phyloP scores from a whole-genome alignment of 2,329 filamentous ascomycete species.

The Elsinoe batatas region DNA sequence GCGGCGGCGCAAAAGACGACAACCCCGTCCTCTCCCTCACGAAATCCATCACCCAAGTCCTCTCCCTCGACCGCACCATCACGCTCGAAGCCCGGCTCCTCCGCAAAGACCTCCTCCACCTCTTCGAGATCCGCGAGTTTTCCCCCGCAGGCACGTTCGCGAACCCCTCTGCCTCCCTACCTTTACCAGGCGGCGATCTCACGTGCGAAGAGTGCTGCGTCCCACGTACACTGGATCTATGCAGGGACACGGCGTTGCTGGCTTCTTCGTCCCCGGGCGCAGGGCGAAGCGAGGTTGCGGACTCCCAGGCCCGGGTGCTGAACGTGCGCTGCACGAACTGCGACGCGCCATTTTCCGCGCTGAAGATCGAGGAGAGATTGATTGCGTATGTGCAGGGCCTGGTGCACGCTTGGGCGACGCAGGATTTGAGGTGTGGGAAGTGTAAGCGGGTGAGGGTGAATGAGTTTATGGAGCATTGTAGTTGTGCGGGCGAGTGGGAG shows the following conservation, averaged over 20 bases:
- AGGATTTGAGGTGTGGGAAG: conserved; percentile 81
- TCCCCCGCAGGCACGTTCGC: conserved; percentile 75
- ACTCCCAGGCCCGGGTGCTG: conserved; percentile 13
- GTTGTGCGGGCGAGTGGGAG: conserved; percentile 79
- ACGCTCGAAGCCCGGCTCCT: conserved; percentile 78
- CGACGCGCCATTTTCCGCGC: conserved; percentile 61
- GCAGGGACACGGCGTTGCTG: conserved; percentile 74
- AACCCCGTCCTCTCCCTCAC: conserved; percentile 85
- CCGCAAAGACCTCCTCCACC: conserved; percentile 74
- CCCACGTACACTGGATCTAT: conserved; percentile 80
- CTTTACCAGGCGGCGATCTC: conserved; percentile 52
- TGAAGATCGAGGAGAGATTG: conserved; percentile 74
- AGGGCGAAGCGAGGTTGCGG: conserved; percentile 16
- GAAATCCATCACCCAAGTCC: conserved; percentile 84
- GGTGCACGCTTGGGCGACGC: conserved; percentile 71
- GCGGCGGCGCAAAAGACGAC: conserved; percentile 27
- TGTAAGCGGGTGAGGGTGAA: conserved; percentile 60
- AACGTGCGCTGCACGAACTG: conserved; percentile 58
- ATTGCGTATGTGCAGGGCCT: conserved; percentile 65
- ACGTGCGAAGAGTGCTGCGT: conserved; percentile 88
- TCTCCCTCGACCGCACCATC: conserved; percentile 84
- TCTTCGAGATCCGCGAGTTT: conserved; percentile 95
- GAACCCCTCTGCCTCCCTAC: conserved; percentile 71
- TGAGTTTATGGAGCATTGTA: conserved; percentile 95
- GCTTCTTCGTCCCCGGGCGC: conserved; percentile 26